Base-by-base conservation (phyloP, 768 basidiomycete species). In the Chalciporus sphaerocephalus region DNA sequence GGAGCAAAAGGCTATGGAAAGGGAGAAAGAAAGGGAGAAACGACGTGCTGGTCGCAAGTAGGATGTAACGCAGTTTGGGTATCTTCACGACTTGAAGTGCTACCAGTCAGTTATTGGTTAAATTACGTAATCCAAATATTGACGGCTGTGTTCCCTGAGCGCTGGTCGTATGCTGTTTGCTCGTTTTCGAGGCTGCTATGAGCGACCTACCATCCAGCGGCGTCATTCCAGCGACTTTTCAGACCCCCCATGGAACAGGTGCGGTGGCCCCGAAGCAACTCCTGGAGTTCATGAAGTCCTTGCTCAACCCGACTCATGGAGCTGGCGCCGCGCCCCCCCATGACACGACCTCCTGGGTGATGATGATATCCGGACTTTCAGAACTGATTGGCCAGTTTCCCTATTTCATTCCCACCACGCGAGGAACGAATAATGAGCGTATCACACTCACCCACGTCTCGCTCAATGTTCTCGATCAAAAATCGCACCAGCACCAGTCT, bases 1-100 rank as follows among this genome's bases (percentile, higher is more conserved):
- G 17, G 96, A 98, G 69, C 83, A 97, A 71, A 98, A 96, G 74
- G 82, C 81, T 34, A 82, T 86, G 85, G 86, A 93, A 59, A 78
- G 87, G 64, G 85, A 85, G 59, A 92, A 92, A 67, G 64, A 70
- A 33, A 84, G 75, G 60, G 85, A 85, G 38, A 92, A 88, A 68
- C 78, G 77, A 59, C 72, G 89, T 52, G 75, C 87, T 30, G 90
- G 90, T 40, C 78, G 82, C 57, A 88, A 84, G 66, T 89, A 72
- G 50, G 18, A 11, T 15, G 2, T 18, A 28, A 15, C n/a, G 28
- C 13, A 27, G 13, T 30, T 30, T 15, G 17, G 23, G 12, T n/a
- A 15, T 5, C 21, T 3, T 24, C 4, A 21, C 20, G 18, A 9
- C 3, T n/a, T n/a, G n/a, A n/a, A n/a, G n/a, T n/a, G n/a, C n/a